Evolutionary conservation across 176 grass and related monocot species (phyloP), one percentile per base, ranked within the genome.

Genomic region (Rhipidocladum racemiflorum): DNA sequence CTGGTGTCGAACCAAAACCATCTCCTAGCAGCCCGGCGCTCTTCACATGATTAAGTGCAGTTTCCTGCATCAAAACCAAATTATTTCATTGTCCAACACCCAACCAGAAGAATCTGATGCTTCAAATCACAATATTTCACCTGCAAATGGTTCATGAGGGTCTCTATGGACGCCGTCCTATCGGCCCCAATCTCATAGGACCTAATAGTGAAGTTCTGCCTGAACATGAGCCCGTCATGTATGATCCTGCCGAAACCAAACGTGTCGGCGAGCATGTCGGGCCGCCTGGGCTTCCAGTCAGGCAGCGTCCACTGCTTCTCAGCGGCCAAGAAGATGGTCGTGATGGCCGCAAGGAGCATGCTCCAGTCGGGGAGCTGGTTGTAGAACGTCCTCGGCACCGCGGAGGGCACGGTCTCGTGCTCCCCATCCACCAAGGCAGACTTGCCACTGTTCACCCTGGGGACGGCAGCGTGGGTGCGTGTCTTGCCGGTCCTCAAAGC

Each of bases 351-450:
- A 3, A 96, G 85, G 51, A 95, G 90, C 85, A 99, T 85, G 87
- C 97, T 99, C 97, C 91, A 93, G 84, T 99, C 97, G 0, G 97
- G 97, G 1, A 99, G 84, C 82, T 99, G 97, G 68, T 99, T 99
- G 62, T 94, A 99, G 86, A 93, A 93, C 32, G 93, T 99, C 83
- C 42, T 92, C 5, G 92, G 89, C 46, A 54, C 69, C 20, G 80
- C 74, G 16, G 82, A 84, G 43, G 43, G 34, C 11, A 80, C 12
- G 8, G 74, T 57, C 21, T 90, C 90, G 45, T 90, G 83, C 39
- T 93, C 88, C 51, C 51, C 72, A 15, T 92, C 86, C 2, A 85
- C 87, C 74, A 87, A 5, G 4, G 79, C 90, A 0, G 80, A 82
- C 68, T 85, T 94, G 77, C 45, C 69, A 1, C 90, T 79, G 72